Evolutionary conservation across 164 flowering plant genomes (phyloP), one percentile per base, ranked within the genome.

Genomic region (Berberis vulgaris): DNA sequence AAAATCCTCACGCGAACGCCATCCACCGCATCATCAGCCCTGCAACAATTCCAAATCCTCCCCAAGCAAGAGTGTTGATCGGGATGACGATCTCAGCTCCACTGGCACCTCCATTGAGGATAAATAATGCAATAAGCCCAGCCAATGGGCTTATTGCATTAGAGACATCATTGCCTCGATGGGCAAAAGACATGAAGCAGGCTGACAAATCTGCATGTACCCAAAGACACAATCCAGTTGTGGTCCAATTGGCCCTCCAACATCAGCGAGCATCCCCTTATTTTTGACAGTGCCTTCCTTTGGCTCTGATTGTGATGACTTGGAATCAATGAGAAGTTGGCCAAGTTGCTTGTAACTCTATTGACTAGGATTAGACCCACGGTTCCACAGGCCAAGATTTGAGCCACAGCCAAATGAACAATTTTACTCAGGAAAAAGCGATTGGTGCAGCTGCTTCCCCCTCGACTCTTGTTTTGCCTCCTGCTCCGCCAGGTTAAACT

Each of bases 171-270:
- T 91, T 95, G 41, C 96, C 99, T 3, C 99, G 97, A 67, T 95
- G 99, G 45, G 97, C 97, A 77, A 95, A 95, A 43, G 99, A 91
- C 99, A 95, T 95, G 86, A 91, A 95, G 78, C 99, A 95, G 26
- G 99, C 97, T 8, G 99, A 95, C 10, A 95, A 73, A 55, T 82
- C 67, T 95, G 97, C 99, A 95, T 87, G 78, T 91, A 91, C 64
- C 99, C 99, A 58, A 95, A 95, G 10, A 95, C 96, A 7, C 96
- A 86, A 56, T 91, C 81, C 62, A 91, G 77, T 71, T 95, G 91
- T 49, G 96, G 80, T 5, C 99, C 99, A 57, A 60, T 95, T 4
- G 99, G 99, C 42, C 99, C 99, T 1, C 96, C 96, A 47, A 91
- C 68, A 41, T 95, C 90, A 3, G 96, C 73, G 6, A 95, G 92